Evolutionary conservation across 2,329 filamentous ascomycete genomes (phyloP).

Genomic region (Ophiosphaerella korrae): DNA sequence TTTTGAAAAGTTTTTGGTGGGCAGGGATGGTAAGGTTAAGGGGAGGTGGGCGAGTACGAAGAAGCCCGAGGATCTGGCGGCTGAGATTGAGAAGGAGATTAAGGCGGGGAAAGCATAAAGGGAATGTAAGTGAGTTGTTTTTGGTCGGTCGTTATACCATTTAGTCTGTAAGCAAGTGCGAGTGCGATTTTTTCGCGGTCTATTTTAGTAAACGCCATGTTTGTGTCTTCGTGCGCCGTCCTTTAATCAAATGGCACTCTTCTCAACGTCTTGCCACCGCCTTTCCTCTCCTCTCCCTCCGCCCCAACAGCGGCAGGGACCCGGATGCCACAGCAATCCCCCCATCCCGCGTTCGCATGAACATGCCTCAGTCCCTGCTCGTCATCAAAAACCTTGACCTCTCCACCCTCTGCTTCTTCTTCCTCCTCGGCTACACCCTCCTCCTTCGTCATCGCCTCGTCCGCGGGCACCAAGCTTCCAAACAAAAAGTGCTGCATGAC

Average conservation of each 20-base stretch:
- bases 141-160: background rate
- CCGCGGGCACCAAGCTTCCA: slow-evolving; percentile 80
- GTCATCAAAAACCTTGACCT: slow-evolving; percentile 64
- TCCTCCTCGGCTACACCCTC: slow-evolving; percentile 55
- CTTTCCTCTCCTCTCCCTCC: slow-evolving; percentile 85
- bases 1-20: slow-evolving; percentile 97
- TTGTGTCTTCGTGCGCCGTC: background rate
- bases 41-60: slow-evolving; percentile 85
- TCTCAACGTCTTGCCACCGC: slow-evolving; percentile 61
- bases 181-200: background rate
- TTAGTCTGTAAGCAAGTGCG: no score
- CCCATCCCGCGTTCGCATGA: slow-evolving; percentile 74
- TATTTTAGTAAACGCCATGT: background rate
- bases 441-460: slow-evolving; percentile 73
- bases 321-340: slow-evolving; percentile 97
- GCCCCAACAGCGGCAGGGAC: slow-evolving; percentile 94
- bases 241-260: slow-evolving; percentile 79
- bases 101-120: slow-evolving; percentile 13
- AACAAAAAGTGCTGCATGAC: slow-evolving; percentile 99
- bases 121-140: background rate
- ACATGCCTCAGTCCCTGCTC: slow-evolving; percentile 71
- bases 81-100: slow-evolving; percentile 75
- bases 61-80: slow-evolving; percentile 82
- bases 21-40: slow-evolving; percentile 83
- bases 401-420: slow-evolving; percentile 52